Percentiles rank a stretch among this genome's conserved stretches.
Evolutionary conservation across 2,329 filamentous ascomycete genomes (phyloP).

Genomic region (Penicillium sp.): DNA sequence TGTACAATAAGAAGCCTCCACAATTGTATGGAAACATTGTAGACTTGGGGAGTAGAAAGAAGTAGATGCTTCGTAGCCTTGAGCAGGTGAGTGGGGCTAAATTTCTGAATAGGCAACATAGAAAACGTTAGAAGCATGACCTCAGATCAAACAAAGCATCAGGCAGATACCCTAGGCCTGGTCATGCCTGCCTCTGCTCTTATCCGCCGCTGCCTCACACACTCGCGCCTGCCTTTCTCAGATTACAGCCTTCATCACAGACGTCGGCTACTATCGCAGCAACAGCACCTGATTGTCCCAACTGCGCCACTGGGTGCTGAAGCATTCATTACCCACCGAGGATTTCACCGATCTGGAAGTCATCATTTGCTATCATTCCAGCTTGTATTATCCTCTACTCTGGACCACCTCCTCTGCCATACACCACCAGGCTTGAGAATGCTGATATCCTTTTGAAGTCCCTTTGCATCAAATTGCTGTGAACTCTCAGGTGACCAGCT

Average conservation of each 20-base stretch:
- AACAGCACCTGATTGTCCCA: not conserved
- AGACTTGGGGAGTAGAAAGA: not conserved
- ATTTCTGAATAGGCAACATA: not conserved
- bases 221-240: not conserved
- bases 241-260: not conserved
- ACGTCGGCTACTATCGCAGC: no score
- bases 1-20: not conserved
- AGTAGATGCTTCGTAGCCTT: not conserved
- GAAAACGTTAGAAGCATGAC: not conserved
- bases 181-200: constrained; percentile 4
- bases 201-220: not conserved
- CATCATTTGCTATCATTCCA: not conserved
- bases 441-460: not conserved
- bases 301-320: not conserved
- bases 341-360: not conserved
- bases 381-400: not conserved
- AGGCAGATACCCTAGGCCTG: not conserved
- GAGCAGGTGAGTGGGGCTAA: not conserved
- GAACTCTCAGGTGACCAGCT: not conserved
- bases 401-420: not conserved
- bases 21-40: not conserved
- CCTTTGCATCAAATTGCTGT: no score
- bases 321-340: not conserved
- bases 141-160: not conserved
- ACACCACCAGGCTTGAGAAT: not conserved